phyloP scores from a whole-genome alignment of 345 rosid genomes.

The Mangifera indica region DNA sequence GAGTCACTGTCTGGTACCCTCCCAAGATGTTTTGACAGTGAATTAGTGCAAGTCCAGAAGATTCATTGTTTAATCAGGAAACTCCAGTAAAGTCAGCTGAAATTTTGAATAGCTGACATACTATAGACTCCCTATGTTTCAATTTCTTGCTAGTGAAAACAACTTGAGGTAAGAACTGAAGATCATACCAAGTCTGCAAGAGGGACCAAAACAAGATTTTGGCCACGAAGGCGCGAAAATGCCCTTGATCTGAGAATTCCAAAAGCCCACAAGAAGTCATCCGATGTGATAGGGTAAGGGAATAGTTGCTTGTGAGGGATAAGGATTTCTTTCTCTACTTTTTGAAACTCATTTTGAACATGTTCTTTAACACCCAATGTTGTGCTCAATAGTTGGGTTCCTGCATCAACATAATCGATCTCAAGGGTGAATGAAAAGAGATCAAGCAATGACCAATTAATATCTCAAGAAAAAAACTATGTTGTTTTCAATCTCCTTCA shows the following conservation, averaged over 20 bases:
- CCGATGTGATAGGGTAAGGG: conserved; percentile 57
- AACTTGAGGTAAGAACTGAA: conserved; percentile 6
- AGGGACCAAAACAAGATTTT: conserved; percentile 83
- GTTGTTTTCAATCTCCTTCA: background rate
- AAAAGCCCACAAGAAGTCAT: conserved; percentile 86
- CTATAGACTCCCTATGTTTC: background rate
- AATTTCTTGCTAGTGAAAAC: conserved; percentile 7
- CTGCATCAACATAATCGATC: conserved; percentile 33
- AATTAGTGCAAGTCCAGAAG: no score
- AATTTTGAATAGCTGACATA: background rate
- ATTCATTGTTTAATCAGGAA: no score
- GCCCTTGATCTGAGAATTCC: conserved; percentile 89
- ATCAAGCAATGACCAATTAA: conserved; percentile 4
- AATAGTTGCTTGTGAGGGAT: conserved; percentile 58
- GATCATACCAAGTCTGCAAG: conserved; percentile 80
- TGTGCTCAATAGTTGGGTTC: conserved; percentile 74
- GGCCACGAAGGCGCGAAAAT: conserved; percentile 84
- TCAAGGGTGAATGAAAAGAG: conserved; percentile 10
- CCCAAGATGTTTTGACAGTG: background rate
- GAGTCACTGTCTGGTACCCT: background rate
- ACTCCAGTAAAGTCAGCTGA: background rate
- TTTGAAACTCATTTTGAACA: conserved; percentile 55
- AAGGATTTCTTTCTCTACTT: conserved; percentile 65
- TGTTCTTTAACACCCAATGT: conserved; percentile 70
- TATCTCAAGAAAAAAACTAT: background rate